These are phyloP conservation scores for Ophiognomonia clavigignenti-juglandacearum DNA, from an alignment of 2,329 filamentous ascomycete species.

Conservation along the genomic window DNA sequence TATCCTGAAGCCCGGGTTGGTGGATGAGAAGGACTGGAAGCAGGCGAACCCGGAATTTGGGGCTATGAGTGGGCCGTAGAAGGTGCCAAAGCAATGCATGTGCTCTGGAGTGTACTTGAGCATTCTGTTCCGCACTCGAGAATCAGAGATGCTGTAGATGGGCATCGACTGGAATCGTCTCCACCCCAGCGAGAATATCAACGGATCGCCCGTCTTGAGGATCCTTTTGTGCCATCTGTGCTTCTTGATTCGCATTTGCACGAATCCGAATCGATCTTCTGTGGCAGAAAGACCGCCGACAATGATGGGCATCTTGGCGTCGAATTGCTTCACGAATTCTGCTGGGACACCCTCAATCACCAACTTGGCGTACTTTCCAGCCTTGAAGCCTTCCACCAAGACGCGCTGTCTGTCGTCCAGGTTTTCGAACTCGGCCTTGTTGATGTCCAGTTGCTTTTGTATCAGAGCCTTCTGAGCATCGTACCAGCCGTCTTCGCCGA, in stretches of 20 bases:
- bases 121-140: slow-evolving; percentile 90
- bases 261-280: slow-evolving; percentile 91
- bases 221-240: slow-evolving; percentile 99
- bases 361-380: slow-evolving; percentile 89
- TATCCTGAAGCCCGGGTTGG: slow-evolving; percentile 86
- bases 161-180: slow-evolving; percentile 88
- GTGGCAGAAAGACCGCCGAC: slow-evolving; percentile 89
- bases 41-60: slow-evolving; percentile 95
- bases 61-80: slow-evolving; percentile 91
- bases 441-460: slow-evolving; percentile 95
- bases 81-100: slow-evolving; percentile 96
- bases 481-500: slow-evolving; percentile 98
- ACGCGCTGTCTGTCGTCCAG: slow-evolving; percentile 80
- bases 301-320: slow-evolving; percentile 76
- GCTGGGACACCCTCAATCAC: slow-evolving; percentile 84
- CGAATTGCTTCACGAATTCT: slow-evolving; percentile 83
- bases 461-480: slow-evolving; percentile 92
- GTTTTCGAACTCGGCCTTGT: slow-evolving; percentile 84
- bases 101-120: slow-evolving; percentile 98
- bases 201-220: slow-evolving; percentile 92
- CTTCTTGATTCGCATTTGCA: slow-evolving; percentile 93
- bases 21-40: slow-evolving; percentile 81
- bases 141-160: slow-evolving; percentile 93
- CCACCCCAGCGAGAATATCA: slow-evolving; percentile 97
- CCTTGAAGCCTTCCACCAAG: slow-evolving; percentile 83